Evolutionary conservation across 1,139 yeast species (phyloP), one percentile per base, ranked within the genome.

Genomic region (Suhomyces bribrorum): DNA sequence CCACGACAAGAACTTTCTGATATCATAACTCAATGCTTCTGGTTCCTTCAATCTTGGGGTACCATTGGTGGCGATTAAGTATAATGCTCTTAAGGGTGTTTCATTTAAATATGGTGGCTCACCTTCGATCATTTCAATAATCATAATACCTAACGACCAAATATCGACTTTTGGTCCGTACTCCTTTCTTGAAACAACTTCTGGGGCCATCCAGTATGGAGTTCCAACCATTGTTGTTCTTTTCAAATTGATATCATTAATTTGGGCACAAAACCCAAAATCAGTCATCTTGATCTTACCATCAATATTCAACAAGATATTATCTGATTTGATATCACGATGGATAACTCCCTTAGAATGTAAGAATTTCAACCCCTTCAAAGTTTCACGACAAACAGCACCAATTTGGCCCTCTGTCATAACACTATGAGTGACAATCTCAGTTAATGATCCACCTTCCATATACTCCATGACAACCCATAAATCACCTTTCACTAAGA

Each of bases 191-290:
- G 89, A 81, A 14, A 92, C 96, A 41, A 92, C 96, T 63, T 92
- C 98, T 2, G 98, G 98, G 0, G 98, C 98, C 98, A 92, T 92
- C 98, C 98, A 92, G 61, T 92, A 92, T 5, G 98, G 98, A 0
- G 98, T 92, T n/a, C 98, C 98, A 14, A 92, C 98, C 95, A 92
- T 87, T 3, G 98, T 92, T 6, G 95, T 89, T 62, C 98, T 79
- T 64, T 90, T 90, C 46, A 84, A 66, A 44, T 86, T 84, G 36
- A 79, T 72, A 55, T 90, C 97, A 50, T 86, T 90, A 51, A 92
- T 86, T 61, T 90, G 97, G 0, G 98, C 98, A 69, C 98, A 92
- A 66, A 90, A 86, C 1, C 95, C 95, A 61, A 84, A 84, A 63
- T 84, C 92, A 0, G 94, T 92, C 63, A 92, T 74, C 65, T 92